Base-by-base conservation (phyloP, 179 eudicot species). In the Amaranthus tricolor region DNA sequence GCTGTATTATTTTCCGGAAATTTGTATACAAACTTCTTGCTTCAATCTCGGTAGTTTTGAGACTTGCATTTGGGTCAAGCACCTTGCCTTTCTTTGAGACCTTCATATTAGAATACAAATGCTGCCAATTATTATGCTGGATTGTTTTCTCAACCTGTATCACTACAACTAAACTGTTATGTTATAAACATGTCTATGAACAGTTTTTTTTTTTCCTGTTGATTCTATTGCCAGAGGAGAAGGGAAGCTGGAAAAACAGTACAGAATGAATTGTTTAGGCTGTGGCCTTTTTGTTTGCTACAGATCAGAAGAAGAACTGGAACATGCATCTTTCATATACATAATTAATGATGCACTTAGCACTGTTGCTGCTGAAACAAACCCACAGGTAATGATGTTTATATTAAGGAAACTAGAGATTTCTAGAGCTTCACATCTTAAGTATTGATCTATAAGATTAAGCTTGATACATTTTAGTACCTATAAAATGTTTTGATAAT, bases 241-340 rank as follows among this genome's bases (percentile, higher is more conserved):
- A 84, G 98, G 98, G 61, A 94, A 86, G 84, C 68, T 92, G 80
- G 98, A 94, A 80, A 94, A 87, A 87, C 98, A 94, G 82, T 88
- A 79, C 79, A 84, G 98, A 51, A 92, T 92, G 96, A 92, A 90
- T 76, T 90, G 98, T 77, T 76, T 86, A 78, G 97, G 96, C 24
- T 94, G 98, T 88, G 94, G 87, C 68, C 90, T 94, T 76, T 89
- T 94, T 82, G 97, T 94, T 75, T 94, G 97, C 91, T 94, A 94
- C 75, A 92, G 98, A 63, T 74, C 96, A 10, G 98, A 94, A 77
- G 97, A 90, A 79, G 98, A 92, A 40, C 75, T 94, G 77, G 98
- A 94, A 70, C 79, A 82, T 69, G 84, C 96, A 45, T 81, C 97
- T 76, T 84, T 81, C 74, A 78, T 92, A 62, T 94, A 94, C 73